Base-by-base conservation (phyloP, 768 basidiomycete species). In the Amanita molliuscula region DNA sequence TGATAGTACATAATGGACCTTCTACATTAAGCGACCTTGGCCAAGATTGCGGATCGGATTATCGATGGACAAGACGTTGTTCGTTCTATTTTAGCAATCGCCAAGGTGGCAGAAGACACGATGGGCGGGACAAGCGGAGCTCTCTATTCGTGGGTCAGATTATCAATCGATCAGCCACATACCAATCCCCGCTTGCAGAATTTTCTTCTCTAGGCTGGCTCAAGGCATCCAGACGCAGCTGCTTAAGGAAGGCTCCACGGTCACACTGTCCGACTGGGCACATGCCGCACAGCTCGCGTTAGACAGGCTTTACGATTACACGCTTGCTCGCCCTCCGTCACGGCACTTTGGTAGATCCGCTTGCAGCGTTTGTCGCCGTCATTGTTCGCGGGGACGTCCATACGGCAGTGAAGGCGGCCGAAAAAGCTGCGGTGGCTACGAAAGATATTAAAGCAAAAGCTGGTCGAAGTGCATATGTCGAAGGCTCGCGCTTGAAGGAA, bases 71-170 rank as follows among this genome's bases (percentile, higher is more conserved):
- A 69, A 9, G 78, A 92, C 56, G 72, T 90, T 43, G 71, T 86
- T 33, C 71, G 69, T 21, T 76, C 81, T 47, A 69, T 88, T 52
- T 76, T 86, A 38, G 69, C 72, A 2, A 78, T 94, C 52, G 78
- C 92, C 2, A 74, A 79, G 55, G 78, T 84, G 7, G 82, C 84
- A 2, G 88, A 92, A 62, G 82, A 88, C 56, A 70, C 73, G 15
- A 95, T 95, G 92, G 92, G 88, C 10, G 92, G 92, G 29, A 94
- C 92, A 5, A 88, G 84, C 55, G 92, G 92, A 3, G 90, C 91
- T 0, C 64, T 95, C 23, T 95, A 93, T 63, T 92, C 91, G 88
- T 90, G 56, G 51, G 87, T 77, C 9, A 5, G 26, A 23, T 50
- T 21, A 42, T 23, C 44, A 38, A 20, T 25, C 44, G 21, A 37